A percentile compares a stretch with the other conserved stretches of the same genome.
phyloP scores from a whole-genome alignment of 805 yeast species.

The Starmerella asiatica region DNA sequence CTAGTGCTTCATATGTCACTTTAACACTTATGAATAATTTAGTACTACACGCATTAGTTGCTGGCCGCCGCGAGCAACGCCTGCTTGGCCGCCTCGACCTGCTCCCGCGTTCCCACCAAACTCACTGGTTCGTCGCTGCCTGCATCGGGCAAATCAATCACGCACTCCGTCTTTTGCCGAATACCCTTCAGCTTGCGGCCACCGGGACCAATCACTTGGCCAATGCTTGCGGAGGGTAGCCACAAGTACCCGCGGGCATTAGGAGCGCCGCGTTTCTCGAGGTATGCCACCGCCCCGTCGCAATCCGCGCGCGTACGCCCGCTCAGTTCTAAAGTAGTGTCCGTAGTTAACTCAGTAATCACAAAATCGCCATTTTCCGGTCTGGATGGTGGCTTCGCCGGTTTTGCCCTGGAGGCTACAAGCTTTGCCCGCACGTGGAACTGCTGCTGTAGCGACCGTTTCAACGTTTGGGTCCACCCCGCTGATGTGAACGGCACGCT shows the following conservation, averaged over 20 bases:
- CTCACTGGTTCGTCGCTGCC: constrained; percentile 3
- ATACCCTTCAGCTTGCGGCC: constrained; percentile 54
- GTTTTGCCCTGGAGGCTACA: neutral
- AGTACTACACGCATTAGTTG: no score
- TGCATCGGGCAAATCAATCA: constrained; percentile 14
- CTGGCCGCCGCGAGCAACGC: constrained; percentile 7
- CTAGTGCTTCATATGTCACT: no score
- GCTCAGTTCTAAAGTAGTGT: neutral
- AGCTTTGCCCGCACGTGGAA: constrained; percentile 1
- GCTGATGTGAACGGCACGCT: constrained; percentile 45
- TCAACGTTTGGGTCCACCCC: constrained; percentile 22
- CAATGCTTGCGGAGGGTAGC: constrained; percentile 34
- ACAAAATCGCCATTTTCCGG: neutral
- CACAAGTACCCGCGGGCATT: constrained; percentile 49
- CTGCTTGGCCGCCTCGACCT: constrained; percentile 13
- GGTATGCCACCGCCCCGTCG: constrained; percentile 38
- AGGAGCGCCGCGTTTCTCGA: constrained; percentile 37
- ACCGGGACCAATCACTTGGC: constrained; percentile 52
- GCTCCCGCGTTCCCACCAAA: constrained; percentile 6
- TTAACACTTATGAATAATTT: no score
- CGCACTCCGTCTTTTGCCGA: constrained; percentile 38
- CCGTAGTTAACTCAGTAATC: neutral
- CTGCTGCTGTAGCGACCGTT: constrained; percentile 1
- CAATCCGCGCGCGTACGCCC: constrained; percentile 28
- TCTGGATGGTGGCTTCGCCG: neutral